These are phyloP conservation scores for Penicillium riverlandense DNA, from an alignment of 495 filamentous ascomycete species.

Conservation along the genomic window DNA sequence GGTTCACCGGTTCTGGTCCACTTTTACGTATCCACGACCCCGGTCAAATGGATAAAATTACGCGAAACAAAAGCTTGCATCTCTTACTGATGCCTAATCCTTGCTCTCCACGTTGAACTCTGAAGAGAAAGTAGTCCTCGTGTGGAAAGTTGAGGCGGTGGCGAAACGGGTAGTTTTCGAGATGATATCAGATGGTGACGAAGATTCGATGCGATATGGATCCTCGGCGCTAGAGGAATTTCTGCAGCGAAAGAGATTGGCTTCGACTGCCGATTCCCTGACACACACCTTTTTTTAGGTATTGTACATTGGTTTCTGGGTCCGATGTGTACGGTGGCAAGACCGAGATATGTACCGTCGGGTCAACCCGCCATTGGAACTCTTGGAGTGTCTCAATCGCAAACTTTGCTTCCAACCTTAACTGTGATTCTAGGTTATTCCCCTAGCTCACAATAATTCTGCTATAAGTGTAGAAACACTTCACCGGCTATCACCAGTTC, in stretches of 20 bases:
- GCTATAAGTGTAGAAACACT: too few species aligned
- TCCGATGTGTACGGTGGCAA: too few species aligned
- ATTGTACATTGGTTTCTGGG: too few species aligned
- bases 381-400: too few species aligned
- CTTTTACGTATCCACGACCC: constrained; percentile 2
- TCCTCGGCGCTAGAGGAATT: not conserved
- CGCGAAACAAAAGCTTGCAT: not conserved
- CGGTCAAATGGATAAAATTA: constrained; percentile 1
- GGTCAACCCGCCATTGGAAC: too few species aligned
- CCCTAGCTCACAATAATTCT: too few species aligned
- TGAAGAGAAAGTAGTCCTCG: constrained; percentile 9
- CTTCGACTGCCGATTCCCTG: not conserved
- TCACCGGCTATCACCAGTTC: too few species aligned
- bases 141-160: constrained; percentile 16
- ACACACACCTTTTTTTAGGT: not conserved
- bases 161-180: not conserved
- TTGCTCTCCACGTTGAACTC: constrained; percentile 3
- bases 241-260: not conserved
- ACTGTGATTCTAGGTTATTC: too few species aligned
- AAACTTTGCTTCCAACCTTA: too few species aligned
- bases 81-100: not conserved
- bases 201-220: not conserved
- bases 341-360: too few species aligned
- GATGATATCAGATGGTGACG: constrained; percentile 6
- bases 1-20: constrained; percentile 10